Conservation (phyloP, 805 yeast species). For the Nakazawaea ishiwadae region DNA sequence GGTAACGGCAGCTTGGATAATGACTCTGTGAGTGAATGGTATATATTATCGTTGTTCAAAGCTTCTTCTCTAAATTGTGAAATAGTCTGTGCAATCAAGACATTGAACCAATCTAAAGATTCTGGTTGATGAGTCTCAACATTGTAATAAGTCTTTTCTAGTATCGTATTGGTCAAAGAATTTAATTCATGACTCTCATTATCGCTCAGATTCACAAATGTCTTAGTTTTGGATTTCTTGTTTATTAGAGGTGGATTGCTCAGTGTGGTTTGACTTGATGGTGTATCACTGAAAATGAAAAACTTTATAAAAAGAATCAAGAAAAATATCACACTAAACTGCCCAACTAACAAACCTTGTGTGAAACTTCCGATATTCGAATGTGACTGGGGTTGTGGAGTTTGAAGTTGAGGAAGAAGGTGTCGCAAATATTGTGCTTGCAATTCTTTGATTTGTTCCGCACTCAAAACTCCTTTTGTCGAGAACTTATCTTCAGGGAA, state of each 20-base stretch:
- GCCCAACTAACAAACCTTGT: conserved; percentile 72
- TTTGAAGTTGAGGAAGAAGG: conserved; percentile 8
- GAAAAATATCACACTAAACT: conserved; percentile 62
- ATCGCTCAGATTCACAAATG: conserved; percentile 23
- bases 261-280: conserved; percentile 17
- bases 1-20: conserved; percentile 64
- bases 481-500: background rate
- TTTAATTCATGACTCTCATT: conserved; percentile 28
- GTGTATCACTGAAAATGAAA: conserved; percentile 69
- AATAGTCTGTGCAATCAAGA: conserved; percentile 84
- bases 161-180: conserved; percentile 35
- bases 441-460: conserved; percentile 10
- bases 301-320: conserved; percentile 64
- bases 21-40: conserved; percentile 69
- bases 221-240: conserved; percentile 21
- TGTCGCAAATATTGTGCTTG: conserved; percentile 11
- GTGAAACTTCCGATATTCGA: conserved; percentile 60
- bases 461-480: background rate
- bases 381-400: conserved; percentile 4
- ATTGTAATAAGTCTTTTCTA: conserved; percentile 90
- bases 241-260: conserved; percentile 27
- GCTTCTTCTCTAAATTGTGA: conserved; percentile 90
- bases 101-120: conserved; percentile 96
- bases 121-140: conserved; percentile 85
- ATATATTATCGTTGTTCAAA: conserved; percentile 73